These are phyloP conservation scores for Cutaneotrichosporon spelunceum DNA, from an alignment of 1,284 basidiomycete genomes.

Conservation along the genomic window DNA sequence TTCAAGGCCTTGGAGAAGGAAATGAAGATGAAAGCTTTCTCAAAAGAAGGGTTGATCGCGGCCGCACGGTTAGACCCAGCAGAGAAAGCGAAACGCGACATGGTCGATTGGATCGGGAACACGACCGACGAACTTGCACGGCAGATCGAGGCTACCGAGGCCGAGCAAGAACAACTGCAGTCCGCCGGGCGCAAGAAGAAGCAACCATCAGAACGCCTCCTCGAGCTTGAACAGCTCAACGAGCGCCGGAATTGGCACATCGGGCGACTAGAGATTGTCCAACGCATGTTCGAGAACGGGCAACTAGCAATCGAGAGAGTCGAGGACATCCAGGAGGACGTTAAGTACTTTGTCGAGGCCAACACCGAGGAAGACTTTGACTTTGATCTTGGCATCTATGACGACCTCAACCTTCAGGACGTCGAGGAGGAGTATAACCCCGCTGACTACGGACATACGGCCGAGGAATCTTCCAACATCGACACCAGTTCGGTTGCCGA, in stretches of 20 bases:
- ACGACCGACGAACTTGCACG: constrained; percentile 89
- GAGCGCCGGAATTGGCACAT: constrained; percentile 97
- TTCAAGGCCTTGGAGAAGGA: constrained; percentile 99
- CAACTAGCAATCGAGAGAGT: constrained; percentile 80
- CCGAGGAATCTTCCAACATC: constrained; percentile 59
- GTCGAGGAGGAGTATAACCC: constrained; percentile 67
- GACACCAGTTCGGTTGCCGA: constrained; percentile 55
- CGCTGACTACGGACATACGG: constrained; percentile 67
- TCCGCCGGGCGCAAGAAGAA: constrained; percentile 68
- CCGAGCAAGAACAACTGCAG: constrained; percentile 80
- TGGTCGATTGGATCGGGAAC: constrained; percentile 77
- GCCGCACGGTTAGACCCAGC: constrained; percentile 93
- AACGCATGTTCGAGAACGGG: constrained; percentile 92
- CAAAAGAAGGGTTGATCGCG: constrained; percentile 95
- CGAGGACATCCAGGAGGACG: constrained; percentile 83
- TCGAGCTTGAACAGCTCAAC: constrained; percentile 83
- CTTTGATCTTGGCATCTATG: constrained; percentile 96
- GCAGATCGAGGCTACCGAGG: constrained; percentile 91
- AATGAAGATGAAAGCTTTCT: constrained; percentile 99
- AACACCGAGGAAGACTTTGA: constrained; percentile 97
- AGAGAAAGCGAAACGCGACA: constrained; percentile 92
- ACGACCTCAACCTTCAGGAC: constrained; percentile 95
- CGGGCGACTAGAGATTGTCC: constrained; percentile 83
- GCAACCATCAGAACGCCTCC: constrained; percentile 63
- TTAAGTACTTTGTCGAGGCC: constrained; percentile 93